Percentiles rank a stretch among this genome's conserved stretches.
phyloP scores from a whole-genome alignment of 2,329 filamentous ascomycete genomes.

The Harringtonia aguacate region DNA sequence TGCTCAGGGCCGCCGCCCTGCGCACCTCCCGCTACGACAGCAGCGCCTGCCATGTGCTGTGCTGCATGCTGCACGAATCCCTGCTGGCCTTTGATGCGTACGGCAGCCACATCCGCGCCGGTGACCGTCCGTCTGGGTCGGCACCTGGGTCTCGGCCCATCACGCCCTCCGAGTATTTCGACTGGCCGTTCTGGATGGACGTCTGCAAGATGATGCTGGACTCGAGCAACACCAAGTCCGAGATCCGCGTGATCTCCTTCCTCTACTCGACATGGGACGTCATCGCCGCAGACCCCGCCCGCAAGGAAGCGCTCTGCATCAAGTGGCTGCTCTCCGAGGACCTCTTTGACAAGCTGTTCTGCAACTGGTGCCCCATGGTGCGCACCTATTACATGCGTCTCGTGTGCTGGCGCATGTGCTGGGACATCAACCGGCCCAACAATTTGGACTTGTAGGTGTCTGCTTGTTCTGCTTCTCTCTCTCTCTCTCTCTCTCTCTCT shows the following conservation, averaged over 20 bases:
- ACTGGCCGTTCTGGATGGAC: constrained; percentile 79
- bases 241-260: constrained; percentile 75
- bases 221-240: constrained; percentile 81
- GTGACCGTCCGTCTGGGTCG: no score
- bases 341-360: constrained; percentile 73
- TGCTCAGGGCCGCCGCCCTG: constrained; percentile 64
- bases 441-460: constrained; percentile 54
- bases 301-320: constrained; percentile 62
- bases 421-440: constrained; percentile 57
- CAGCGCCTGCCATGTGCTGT: constrained; percentile 76
- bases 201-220: constrained; percentile 70
- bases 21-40: constrained; percentile 74
- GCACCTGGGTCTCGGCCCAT: no score
- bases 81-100: constrained; percentile 50
- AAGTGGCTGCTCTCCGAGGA: constrained; percentile 65
- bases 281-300: constrained; percentile 50
- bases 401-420: constrained; percentile 77
- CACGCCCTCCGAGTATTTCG: constrained; percentile 34
- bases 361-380: constrained; percentile 94
- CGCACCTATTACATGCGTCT: constrained; percentile 85
- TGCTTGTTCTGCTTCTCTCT: neutral
- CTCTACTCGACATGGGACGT: constrained; percentile 72
- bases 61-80: constrained; percentile 80
- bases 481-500: no score
- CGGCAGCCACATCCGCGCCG: constrained; percentile 19